phyloP scores from a whole-genome alignment of 305 asterid species.

The Fraxinus latifolia region DNA sequence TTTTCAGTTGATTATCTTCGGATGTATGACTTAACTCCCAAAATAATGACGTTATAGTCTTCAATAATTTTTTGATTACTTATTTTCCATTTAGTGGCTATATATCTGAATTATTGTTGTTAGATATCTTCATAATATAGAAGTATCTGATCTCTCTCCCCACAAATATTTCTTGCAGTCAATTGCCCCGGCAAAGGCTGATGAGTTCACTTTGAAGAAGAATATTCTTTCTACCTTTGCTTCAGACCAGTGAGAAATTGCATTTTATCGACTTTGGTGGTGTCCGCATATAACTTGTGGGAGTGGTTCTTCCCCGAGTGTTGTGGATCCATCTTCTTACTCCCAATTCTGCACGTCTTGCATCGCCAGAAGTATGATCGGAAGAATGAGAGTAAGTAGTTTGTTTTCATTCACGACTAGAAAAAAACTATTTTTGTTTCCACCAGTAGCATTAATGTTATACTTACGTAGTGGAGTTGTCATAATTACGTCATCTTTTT shows the following conservation, averaged over 20 bases:
- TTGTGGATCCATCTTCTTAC: background rate
- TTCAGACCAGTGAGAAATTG: constrained; percentile 8
- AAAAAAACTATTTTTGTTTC: background rate
- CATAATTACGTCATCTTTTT: background rate
- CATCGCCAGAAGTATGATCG: background rate
- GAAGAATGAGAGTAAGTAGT: constrained; percentile 14
- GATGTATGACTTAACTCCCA: background rate
- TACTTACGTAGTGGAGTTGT: background rate
- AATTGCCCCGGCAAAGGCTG: constrained; percentile 35
- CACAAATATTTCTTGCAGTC: constrained; percentile 28
- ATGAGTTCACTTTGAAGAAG: constrained; percentile 44
- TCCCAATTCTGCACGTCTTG: background rate
- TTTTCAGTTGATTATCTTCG: background rate
- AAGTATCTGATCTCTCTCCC: background rate
- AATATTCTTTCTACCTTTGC: constrained; percentile 36
- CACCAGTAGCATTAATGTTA: constrained; percentile 10
- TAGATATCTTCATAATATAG: background rate
- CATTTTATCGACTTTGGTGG: constrained; percentile 6
- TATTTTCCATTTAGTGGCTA: background rate
- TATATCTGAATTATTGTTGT: background rate
- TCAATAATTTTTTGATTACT: background rate
- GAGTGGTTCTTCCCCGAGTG: background rate
- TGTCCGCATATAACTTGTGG: constrained; percentile 10
- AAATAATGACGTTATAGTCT: background rate
- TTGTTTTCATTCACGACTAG: background rate